A percentile compares a stretch with the other conserved stretches of the same genome.
phyloP scores from a whole-genome alignment of 352 stramenopile genomes.

The Pythium apleroticum region DNA sequence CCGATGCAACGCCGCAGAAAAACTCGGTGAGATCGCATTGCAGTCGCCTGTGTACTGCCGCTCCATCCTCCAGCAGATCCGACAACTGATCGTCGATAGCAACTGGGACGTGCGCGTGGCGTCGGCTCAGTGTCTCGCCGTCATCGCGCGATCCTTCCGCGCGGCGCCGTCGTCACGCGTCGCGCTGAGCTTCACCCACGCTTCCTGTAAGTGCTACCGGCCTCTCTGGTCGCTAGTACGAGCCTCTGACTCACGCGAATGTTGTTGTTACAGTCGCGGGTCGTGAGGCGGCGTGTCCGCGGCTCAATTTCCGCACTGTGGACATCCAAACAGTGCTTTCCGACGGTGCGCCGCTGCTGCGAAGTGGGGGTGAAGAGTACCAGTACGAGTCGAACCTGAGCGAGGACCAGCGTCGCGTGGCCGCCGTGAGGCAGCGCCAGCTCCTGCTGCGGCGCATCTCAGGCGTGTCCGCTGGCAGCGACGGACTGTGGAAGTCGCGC shows the following conservation, averaged over 20 bases:
- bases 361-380: slow-evolving; percentile 83
- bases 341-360: slow-evolving; percentile 63
- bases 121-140: slow-evolving; percentile 56
- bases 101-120: slow-evolving; percentile 81
- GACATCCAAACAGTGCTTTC: slow-evolving; percentile 54
- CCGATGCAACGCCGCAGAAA: slow-evolving; percentile 66
- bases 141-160: slow-evolving; percentile 47
- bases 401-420: slow-evolving; percentile 45
- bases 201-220: slow-evolving; percentile 37
- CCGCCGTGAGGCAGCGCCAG: slow-evolving; percentile 63
- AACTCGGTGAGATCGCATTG: slow-evolving; percentile 61
- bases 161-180: slow-evolving; percentile 26
- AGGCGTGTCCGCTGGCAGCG: slow-evolving; percentile 24
- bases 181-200: slow-evolving; percentile 40
- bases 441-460: slow-evolving; percentile 70
- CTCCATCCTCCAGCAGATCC: slow-evolving; percentile 58
- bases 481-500: slow-evolving; percentile 53
- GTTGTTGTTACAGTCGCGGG: slow-evolving; percentile 41
- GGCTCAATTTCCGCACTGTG: slow-evolving; percentile 57
- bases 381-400: slow-evolving; percentile 62
- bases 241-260: not conserved
- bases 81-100: slow-evolving; percentile 40
- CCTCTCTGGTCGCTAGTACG: not conserved
- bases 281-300: slow-evolving; percentile 34
- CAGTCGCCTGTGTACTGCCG: slow-evolving; percentile 44